Evolutionary conservation across 129 eudicot species (phyloP).

Genomic region (Apium graveolens): DNA sequence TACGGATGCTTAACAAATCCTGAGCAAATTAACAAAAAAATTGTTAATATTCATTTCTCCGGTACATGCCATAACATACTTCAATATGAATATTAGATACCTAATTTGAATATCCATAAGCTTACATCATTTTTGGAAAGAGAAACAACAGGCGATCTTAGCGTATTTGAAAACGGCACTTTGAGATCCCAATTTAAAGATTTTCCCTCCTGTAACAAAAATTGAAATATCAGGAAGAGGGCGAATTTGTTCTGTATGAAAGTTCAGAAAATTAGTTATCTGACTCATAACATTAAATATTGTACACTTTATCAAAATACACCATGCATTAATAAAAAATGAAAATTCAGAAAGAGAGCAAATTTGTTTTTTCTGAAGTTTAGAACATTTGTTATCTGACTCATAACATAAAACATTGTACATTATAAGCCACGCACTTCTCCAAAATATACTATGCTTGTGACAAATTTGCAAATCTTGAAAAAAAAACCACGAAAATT

Average conservation of each 20-base stretch:
- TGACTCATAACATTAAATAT: background rate
- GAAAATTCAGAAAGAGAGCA: conserved; percentile 9
- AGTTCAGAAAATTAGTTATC: background rate
- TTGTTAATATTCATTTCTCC: conserved; percentile 2
- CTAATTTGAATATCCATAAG: conserved; percentile 12
- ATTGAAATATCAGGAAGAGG: conserved; percentile 12
- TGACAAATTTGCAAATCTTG: background rate
- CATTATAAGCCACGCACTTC: background rate
- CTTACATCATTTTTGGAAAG: conserved; percentile 74
- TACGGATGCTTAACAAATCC: conserved; percentile 75
- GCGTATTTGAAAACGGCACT: conserved; percentile 44
- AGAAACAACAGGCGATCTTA: conserved; percentile 58
- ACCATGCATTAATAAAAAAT: background rate
- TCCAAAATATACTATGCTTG: background rate
- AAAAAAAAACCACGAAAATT: background rate
- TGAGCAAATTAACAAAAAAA: conserved; percentile 22
- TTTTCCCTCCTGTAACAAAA: conserved; percentile 42
- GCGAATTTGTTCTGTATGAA: conserved; percentile 10
- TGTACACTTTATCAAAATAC: background rate
- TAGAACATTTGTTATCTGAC: background rate
- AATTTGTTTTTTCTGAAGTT: conserved; percentile 10
- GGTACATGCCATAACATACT: background rate
- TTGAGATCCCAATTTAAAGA: conserved; percentile 50
- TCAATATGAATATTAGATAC: background rate
- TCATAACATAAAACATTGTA: background rate